A percentile compares a stretch with the other conserved stretches of the same genome.
Conservation (phyloP, 306 rosid genomes). For the Hippophae tibetana region DNA sequence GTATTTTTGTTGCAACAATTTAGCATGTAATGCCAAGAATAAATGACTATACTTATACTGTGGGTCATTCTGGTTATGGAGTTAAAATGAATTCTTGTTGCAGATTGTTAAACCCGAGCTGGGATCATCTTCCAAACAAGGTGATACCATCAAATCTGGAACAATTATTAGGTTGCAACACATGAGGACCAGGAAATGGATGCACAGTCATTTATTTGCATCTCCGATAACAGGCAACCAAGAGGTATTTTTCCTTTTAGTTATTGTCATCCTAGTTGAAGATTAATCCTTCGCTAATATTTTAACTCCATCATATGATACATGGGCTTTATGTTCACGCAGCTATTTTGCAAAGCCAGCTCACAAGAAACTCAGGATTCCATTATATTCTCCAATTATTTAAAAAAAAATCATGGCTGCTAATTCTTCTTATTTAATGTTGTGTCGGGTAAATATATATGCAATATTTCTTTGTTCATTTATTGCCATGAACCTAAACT, state of each 20-base stretch:
- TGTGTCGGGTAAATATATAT: too few species aligned
- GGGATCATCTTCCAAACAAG: conserved; percentile 78
- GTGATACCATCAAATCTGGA: conserved; percentile 67
- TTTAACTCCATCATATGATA: neutral
- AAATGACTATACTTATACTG: neutral
- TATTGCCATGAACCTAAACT: too few species aligned
- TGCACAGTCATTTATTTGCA: conserved; percentile 92
- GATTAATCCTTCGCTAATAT: neutral
- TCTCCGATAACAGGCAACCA: conserved; percentile 92
- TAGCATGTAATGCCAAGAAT: too few species aligned
- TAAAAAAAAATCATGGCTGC: too few species aligned
- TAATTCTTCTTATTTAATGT: too few species aligned
- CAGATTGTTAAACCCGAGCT: conserved; percentile 73
- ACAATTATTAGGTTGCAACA: conserved; percentile 84
- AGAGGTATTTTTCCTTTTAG: conserved; percentile 40
- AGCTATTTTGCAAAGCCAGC: too few species aligned
- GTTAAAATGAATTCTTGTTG: conserved; percentile 10
- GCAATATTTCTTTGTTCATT: too few species aligned
- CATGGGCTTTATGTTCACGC: neutral
- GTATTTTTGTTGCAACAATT: too few species aligned
- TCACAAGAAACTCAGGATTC: too few species aligned
- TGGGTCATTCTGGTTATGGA: neutral
- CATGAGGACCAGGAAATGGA: conserved; percentile 96
- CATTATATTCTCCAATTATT: too few species aligned
- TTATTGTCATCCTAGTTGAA: neutral